These are phyloP conservation scores for Mallotus repandus DNA, from an alignment of 441 rosid species.

Conservation along the genomic window DNA sequence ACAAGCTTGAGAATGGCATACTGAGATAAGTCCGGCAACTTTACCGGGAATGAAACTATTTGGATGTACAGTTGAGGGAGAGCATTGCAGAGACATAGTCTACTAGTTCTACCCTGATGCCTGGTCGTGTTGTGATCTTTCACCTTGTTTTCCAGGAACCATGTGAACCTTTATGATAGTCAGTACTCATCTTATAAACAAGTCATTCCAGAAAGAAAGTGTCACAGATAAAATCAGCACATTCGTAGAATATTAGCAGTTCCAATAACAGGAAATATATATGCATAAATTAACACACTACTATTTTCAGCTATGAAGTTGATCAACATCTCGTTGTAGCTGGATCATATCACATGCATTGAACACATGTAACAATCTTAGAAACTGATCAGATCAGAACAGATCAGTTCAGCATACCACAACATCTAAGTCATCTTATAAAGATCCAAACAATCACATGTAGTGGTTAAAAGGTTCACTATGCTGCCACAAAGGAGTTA, in stretches of 20 bases:
- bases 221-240: not conserved
- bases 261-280: not conserved
- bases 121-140: not conserved
- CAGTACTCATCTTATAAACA: not conserved
- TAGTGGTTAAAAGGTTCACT: not conserved
- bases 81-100: not conserved
- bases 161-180: constrained; percentile 5
- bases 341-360: not conserved
- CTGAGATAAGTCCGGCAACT: not conserved
- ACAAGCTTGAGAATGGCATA: not conserved
- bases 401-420: not conserved
- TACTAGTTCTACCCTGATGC: not conserved
- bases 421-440: not conserved
- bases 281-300: not conserved
- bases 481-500: too few species aligned
- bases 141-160: constrained; percentile 17
- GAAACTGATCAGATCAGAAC: not conserved
- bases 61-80: not conserved
- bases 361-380: not conserved
- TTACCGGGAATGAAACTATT: not conserved
- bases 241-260: not conserved
- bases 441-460: not conserved
- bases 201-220: not conserved
- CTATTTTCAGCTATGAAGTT: not conserved
- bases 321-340: not conserved